Base-by-base conservation (phyloP, 768 basidiomycete species). In the Tylopilus sp. region DNA sequence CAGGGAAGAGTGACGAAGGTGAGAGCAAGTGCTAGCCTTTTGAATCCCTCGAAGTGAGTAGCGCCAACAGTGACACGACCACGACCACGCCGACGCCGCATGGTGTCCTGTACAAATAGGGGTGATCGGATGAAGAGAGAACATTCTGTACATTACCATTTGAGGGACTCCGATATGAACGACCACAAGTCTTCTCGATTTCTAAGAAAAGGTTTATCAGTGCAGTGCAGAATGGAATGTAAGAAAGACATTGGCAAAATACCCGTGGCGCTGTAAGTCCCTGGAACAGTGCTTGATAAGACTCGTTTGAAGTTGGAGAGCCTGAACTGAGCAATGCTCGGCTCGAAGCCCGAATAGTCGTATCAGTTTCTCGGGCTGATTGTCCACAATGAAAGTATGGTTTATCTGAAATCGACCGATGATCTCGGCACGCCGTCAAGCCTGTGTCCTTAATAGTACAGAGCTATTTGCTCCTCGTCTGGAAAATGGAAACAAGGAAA, bases 11-110 rank as follows among this genome's bases (percentile, higher is more conserved):
- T 42, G 35, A 25, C 17, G 25, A 17, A 13, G 28, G 28, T 28
- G 28, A 10, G 28, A 8, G 1, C 0, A 25, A 40, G 20, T 2
- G 26, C 15, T 3, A 33, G 43, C 51, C 10, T 52, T 65, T 66
- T 60, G 51, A 63, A 41, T 17, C 40, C 30, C 10, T 40, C 7
- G 6, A 47, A 18, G n/a, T 39, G 40, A 40, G 51, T 45, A 38
- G 48, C 39, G 31, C 48, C 44, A 53, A 51, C 47, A 51, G 55
- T 55, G n/a, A n/a, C 63, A 63, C 40, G 18, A 43, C 42, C 28
- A 18, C 3, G 42, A 46, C 5, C 63, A 66, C 21, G 64, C 63
- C 48, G 35, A 45, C 8, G 12, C 60, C 60, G 48, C 63, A 46
- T 60, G 63, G 21, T 36, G 21, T 28, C 38, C 20, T 42, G 22